Evolutionary conservation across 306 rosid genomes (phyloP).

Genomic region (Boehmeria nivea): DNA sequence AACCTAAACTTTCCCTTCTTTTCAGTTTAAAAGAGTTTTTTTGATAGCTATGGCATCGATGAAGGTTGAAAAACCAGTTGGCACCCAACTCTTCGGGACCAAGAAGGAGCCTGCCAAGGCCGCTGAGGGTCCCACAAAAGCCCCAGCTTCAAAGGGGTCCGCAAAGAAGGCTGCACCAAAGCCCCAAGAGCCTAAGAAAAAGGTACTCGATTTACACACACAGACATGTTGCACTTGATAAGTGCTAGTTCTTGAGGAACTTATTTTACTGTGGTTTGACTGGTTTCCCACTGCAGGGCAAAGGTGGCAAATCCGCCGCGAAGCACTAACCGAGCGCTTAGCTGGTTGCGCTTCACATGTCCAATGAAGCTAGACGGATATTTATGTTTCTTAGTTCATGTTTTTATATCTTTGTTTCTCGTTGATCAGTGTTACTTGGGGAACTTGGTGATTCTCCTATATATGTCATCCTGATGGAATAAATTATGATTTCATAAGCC

Average conservation of each 20-base stretch:
- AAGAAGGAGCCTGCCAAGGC: constrained; percentile 42
- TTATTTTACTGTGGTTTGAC: not conserved
- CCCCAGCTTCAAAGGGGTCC: constrained; percentile 41
- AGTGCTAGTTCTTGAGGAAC: not conserved
- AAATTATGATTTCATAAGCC: constrained; percentile 9
- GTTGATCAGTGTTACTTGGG: constrained; percentile 18
- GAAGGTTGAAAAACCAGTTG: constrained; percentile 37
- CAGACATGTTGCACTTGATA: too few species aligned
- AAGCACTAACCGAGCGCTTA: constrained; percentile 32
- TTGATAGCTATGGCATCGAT: constrained; percentile 31
- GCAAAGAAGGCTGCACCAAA: constrained; percentile 53
- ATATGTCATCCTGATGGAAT: constrained; percentile 18
- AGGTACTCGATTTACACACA: constrained; percentile 27
- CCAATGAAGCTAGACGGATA: constrained; percentile 2
- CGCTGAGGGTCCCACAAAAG: constrained; percentile 23
- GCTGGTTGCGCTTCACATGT: not conserved
- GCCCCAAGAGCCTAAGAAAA: constrained; percentile 61
- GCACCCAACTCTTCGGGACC: constrained; percentile 35
- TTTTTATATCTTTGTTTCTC: constrained; percentile 6
- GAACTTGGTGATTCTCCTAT: constrained; percentile 14
- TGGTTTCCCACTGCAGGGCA: constrained; percentile 41
- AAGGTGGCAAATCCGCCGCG: constrained; percentile 51
- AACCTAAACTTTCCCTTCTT: not conserved
- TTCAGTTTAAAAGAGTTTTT: constrained; percentile 1
- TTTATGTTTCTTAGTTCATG: not conserved